A percentile compares a stretch with the other conserved stretches of the same genome.
These are phyloP conservation scores for Plasmodium malariae DNA, from an alignment of 169 alveolate genomes.

Conservation along the genomic window DNA sequence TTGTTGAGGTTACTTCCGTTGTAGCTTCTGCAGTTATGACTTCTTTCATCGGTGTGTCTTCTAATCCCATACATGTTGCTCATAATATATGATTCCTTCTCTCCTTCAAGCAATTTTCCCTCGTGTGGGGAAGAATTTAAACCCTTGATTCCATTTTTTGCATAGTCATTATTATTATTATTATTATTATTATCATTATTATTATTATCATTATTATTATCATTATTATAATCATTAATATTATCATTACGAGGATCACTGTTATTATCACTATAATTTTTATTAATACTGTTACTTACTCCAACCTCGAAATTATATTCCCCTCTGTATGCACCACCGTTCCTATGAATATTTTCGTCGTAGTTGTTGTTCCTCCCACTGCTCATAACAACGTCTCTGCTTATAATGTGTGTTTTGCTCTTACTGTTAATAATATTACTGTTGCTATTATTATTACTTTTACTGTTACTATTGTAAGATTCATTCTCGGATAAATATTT, in stretches of 20 bases:
- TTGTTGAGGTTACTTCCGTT: too few relatives aligned
- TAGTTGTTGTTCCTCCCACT: background rate
- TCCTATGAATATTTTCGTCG: background rate
- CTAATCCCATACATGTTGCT: too few relatives aligned
- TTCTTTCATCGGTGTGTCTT: too few relatives aligned
- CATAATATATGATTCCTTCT: too few relatives aligned
- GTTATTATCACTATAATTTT: too few relatives aligned
- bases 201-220: background rate
- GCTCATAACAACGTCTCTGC: background rate
- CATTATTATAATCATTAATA: background rate
- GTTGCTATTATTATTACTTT: background rate
- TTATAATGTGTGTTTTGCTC: background rate
- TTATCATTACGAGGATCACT: background rate
- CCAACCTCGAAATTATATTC: too few relatives aligned
- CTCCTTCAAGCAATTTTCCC: background rate
- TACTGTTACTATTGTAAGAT: constrained; percentile 11
- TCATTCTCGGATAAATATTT: constrained; percentile 5
- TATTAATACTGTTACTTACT: too few relatives aligned
- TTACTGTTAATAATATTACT: too few relatives aligned
- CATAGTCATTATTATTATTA: background rate
- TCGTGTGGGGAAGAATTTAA: background rate
- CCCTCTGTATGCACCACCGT: too few relatives aligned
- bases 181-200: background rate
- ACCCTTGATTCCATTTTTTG: background rate
- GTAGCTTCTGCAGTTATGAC: too few relatives aligned